phyloP scores from a whole-genome alignment of 352 stramenopile species.

The Blastocystis hominis region DNA sequence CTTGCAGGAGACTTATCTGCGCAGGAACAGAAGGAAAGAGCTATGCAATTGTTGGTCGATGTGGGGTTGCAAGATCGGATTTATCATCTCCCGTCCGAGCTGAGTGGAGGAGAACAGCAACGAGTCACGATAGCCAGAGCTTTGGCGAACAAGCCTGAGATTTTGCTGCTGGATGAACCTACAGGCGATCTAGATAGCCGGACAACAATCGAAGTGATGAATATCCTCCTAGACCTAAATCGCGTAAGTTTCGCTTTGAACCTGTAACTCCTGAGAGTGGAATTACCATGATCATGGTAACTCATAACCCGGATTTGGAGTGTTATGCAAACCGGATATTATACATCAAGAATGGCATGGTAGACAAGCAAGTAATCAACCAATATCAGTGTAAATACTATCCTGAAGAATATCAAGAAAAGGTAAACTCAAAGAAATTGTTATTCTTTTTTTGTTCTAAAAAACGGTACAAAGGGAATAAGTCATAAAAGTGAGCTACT shows the following conservation, averaged over 20 bases:
- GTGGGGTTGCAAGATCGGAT: constrained; percentile 59
- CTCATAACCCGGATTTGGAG: constrained; percentile 60
- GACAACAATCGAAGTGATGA: constrained; percentile 61
- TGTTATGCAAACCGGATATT: constrained; percentile 61
- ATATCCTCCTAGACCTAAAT: constrained; percentile 59
- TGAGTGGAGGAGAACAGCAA: constrained; percentile 61
- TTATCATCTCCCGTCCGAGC: constrained; percentile 60
- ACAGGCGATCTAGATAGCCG: constrained; percentile 60
- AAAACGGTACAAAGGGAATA: not conserved
- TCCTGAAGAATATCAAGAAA: constrained; percentile 33
- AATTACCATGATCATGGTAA: constrained; percentile 61
- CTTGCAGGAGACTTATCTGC: constrained; percentile 5
- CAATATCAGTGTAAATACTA: constrained; percentile 30
- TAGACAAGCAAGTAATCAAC: constrained; percentile 55
- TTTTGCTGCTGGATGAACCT: constrained; percentile 60
- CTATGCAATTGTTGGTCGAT: constrained; percentile 53
- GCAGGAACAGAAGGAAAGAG: constrained; percentile 26
- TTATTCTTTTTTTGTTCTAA: not conserved
- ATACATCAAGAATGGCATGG: constrained; percentile 58
- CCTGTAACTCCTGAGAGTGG: not conserved
- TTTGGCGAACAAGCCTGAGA: constrained; percentile 56
- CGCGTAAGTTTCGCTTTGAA: not conserved
- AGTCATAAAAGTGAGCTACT: not conserved
- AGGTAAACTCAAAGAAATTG: constrained; percentile 3
- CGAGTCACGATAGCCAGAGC: constrained; percentile 60